phyloP scores from a whole-genome alignment of 768 basidiomycete genomes.

The Leccinellum albellum region DNA sequence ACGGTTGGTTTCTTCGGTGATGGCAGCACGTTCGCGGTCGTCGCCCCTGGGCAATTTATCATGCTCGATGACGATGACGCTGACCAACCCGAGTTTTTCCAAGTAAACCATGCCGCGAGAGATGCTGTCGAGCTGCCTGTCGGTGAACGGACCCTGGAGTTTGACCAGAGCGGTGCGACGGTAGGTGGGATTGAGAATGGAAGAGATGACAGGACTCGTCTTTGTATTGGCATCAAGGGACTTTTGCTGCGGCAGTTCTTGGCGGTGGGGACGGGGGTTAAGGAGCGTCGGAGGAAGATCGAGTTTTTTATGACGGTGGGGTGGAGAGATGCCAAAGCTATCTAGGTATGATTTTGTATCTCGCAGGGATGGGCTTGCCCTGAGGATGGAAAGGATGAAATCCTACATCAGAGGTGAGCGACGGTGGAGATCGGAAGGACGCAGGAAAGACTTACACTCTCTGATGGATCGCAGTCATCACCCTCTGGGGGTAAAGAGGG shows the following conservation, averaged over 20 bases:
- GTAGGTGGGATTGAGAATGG: conserved; percentile 80
- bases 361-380: conserved; percentile 85
- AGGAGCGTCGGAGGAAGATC: conserved; percentile 20
- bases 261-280: conserved; percentile 17
- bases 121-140: conserved; percentile 91
- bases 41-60: conserved; percentile 70
- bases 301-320: conserved; percentile 25
- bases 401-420: conserved; percentile 52
- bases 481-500: conserved; percentile 5
- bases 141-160: conserved; percentile 92
- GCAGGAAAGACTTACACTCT: conserved; percentile 42
- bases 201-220: conserved; percentile 54
- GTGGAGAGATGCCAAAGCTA: conserved; percentile 76
- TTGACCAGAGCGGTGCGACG: conserved; percentile 93
- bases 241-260: conserved; percentile 15
- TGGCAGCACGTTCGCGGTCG: conserved; percentile 59
- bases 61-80: conserved; percentile 92
- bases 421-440: neutral
- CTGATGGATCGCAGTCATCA: conserved; percentile 35
- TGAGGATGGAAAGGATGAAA: conserved; percentile 92
- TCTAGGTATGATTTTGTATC: conserved; percentile 89
- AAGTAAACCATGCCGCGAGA: conserved; percentile 91
- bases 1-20: conserved; percentile 81
- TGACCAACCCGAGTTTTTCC: conserved; percentile 92
- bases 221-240: conserved; percentile 35